Evolutionary conservation across 208 protist species (phyloP), one percentile per base, ranked within the genome.

Genomic region (Lotmaria passim): DNA sequence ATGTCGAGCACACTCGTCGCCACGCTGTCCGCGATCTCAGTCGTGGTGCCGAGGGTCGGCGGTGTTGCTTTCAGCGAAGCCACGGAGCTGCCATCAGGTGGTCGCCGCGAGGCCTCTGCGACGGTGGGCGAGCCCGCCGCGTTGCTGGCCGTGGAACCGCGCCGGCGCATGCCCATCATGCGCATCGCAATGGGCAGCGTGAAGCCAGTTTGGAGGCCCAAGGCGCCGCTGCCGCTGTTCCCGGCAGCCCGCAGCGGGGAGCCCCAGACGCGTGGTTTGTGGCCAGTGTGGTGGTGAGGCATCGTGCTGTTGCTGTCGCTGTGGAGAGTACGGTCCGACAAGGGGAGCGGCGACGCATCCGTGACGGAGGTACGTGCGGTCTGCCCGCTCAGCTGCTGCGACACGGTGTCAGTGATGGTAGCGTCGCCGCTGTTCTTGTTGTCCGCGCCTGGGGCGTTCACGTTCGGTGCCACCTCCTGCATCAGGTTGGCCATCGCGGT

Each of bases 1-100:
- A 85, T 36, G 36, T 75, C 63, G 7, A 85, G 15, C 43, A 76
- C 73, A 41, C 64, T 67, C 15, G 53, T 30, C 38, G 46, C 52
- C 2, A 52, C 50, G 52, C 50, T 58, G 50, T 68, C 34, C 3
- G 31, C 5, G 23, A 55, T 57, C 36, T 17, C 39, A 17, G 21
- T 8, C 62, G 50, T 68, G 30, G 53, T 51, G 21, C 17, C 55
- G 17, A 43, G 44, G 3, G 43, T 34, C 34, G 33, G 26, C 12
- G 17, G 11, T 3, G 8, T 7, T 3, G 15, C 7, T 33, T 39
- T 60, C 21, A 19, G 31, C 7, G 43, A 12, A 3, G 53, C 0
- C 3, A 26, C 4, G 7, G 21, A 44, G 1, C 33, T 69, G 10
- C 12, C 14, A 46, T 19, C 11, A 0, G 28, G 8, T 3, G 28